Evolutionary conservation across 495 filamentous ascomycete species (phyloP).

Genomic region (Poronia punctata): DNA sequence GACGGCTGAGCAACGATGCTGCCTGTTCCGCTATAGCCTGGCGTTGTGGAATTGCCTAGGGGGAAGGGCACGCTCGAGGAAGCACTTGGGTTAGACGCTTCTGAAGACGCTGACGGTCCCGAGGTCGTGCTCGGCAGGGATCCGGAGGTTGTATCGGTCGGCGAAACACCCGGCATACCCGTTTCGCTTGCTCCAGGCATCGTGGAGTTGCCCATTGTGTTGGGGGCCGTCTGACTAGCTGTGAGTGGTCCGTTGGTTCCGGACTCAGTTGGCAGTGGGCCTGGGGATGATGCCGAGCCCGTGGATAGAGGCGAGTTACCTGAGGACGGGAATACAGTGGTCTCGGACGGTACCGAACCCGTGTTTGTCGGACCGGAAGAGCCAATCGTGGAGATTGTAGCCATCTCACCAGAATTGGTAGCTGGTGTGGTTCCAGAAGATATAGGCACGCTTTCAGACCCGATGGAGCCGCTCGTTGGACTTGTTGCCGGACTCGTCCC

Average conservation of each 20-base stretch:
- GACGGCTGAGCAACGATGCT: neutral
- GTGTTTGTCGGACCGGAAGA: neutral
- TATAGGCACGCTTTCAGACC: neutral
- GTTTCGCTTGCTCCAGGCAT: constrained; percentile 4
- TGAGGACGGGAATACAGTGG: neutral
- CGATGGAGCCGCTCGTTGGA: neutral
- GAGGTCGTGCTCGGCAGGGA: neutral
- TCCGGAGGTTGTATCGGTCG: constrained; percentile 1
- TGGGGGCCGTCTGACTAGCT: constrained; percentile 12
- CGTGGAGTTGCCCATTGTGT: constrained; percentile 13
- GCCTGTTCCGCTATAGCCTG: constrained; percentile 2
- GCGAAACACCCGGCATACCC: neutral
- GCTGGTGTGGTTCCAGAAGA: neutral
- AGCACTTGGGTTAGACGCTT: too few relatives aligned
- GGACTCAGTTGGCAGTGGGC: too few relatives aligned
- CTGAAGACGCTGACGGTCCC: neutral
- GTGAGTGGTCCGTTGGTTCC: too few relatives aligned
- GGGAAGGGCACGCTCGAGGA: neutral
- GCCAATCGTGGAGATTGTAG: neutral
- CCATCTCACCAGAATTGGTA: neutral
- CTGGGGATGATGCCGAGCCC: constrained; percentile 1
- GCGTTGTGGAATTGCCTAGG: constrained; percentile 6
- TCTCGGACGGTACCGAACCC: too few relatives aligned
- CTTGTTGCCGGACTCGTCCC: neutral
- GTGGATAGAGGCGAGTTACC: neutral